Conservation (phyloP, 257 asterid species). For the Solanum rostratum region DNA sequence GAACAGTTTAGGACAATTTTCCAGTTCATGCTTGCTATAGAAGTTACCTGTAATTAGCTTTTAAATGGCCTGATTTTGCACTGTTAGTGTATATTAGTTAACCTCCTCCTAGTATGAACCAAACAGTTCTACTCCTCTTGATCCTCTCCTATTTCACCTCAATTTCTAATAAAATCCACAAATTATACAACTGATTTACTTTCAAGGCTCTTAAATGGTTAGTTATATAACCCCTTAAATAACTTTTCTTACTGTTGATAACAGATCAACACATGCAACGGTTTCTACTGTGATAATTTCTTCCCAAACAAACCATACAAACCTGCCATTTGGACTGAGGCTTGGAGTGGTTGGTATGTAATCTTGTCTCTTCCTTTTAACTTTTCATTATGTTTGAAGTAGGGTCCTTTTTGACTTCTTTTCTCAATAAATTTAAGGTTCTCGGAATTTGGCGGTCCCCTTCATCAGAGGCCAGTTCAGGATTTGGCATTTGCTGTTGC, state of each 20-base stretch:
- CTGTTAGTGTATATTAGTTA: neutral
- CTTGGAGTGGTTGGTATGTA: constrained; percentile 87
- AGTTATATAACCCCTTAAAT: neutral
- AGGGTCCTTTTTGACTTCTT: neutral
- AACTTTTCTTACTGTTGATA: constrained; percentile 2
- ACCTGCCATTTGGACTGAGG: constrained; percentile 95
- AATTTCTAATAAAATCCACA: neutral
- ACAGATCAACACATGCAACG: constrained; percentile 93
- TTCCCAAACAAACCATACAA: constrained; percentile 75
- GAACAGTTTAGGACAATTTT: neutral
- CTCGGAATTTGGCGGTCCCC: constrained; percentile 70
- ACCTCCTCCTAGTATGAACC: neutral
- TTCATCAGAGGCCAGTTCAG: constrained; percentile 69
- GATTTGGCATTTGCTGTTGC: constrained; percentile 94
- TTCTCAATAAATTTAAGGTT: constrained; percentile 38
- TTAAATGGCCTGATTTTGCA: neutral
- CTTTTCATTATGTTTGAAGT: neutral
- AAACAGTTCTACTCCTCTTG: neutral
- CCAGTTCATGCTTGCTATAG: neutral
- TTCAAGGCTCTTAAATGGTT: neutral
- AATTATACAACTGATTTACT: neutral
- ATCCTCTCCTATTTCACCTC: neutral
- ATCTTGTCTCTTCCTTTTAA: neutral
- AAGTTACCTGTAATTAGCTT: neutral
- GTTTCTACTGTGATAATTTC: constrained; percentile 81